Evolutionary conservation across 2,329 filamentous ascomycete genomes (phyloP), one percentile per base, ranked within the genome.

Genomic region (Paradendryphiella salina): DNA sequence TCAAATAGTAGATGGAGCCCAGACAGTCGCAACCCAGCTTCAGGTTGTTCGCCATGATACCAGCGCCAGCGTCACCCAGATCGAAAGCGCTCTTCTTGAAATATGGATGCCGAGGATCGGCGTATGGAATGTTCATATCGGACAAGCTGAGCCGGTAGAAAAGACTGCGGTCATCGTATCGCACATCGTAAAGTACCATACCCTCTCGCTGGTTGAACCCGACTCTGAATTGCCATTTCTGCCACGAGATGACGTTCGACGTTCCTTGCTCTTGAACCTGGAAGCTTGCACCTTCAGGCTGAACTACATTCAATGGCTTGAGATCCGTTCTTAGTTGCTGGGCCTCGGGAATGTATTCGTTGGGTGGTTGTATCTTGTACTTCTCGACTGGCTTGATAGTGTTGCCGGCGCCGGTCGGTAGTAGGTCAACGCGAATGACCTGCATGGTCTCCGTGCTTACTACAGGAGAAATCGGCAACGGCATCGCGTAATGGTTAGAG

Each of bases 201-300:
- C 86, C 86, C 66, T 88, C 88, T 1, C 87, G 79, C 38, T 82
- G 80, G 67, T 86, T 89, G 75, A 87, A 89, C 29, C 82, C 81
- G 3, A 91, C 79, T 9, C 86, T 77, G 73, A 90, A 85, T 1
- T 80, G 77, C 86, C 86, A 89, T 60, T 87, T 88, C 68, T 88
- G 85, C 86, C 86, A 86, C 51, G 79, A 75, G 31, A 88, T 66
- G 15, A 78, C 73, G 44, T 78, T 81, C 2, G 82, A 82, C 18
- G 81, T 80, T 26, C 79, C 80, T 52, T 78, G 73, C 33, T 79
- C 69, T 8, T 73, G 74, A 11, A 83, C 76, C 13, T 75, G 76
- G 67, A 87, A 87, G 10, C 82, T 85, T 1, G 83, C 80, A 6
- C 85, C 85, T 57, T 87, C 81, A 0, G 85, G 85, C 53, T 87